Base-by-base conservation (phyloP, 345 rosid species). In the Lagerstroemia speciosa region DNA sequence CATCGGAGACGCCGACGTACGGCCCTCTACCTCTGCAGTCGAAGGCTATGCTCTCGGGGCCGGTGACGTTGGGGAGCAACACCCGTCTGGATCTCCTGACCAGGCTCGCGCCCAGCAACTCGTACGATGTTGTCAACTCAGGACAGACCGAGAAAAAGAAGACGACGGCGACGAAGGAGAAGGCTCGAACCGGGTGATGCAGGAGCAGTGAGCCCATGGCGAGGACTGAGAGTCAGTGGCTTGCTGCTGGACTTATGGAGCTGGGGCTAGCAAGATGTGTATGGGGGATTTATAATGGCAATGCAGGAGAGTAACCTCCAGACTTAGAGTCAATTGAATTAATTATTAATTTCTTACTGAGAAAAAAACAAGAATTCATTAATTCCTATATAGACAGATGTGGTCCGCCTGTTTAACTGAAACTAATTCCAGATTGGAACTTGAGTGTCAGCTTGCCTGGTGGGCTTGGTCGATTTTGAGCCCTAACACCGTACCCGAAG, bases 1-100 rank as follows among this genome's bases (percentile, higher is more conserved):
- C 97, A 30, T 91, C 91, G 2, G 87, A 82, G 65, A 88, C 91
- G 26, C 88, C 82, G 2, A 75, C 86, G 24, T 84, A 91, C 0
- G 95, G 95, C 0, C 91, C 88, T 24, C 65, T 15, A 0, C 82
- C 86, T 2, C 61, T 48, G 71, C 85, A 82, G 38, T 86, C 86
- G n/a, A 84, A 84, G 55, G 81, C 80, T 12, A 82, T 70, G 71
- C 91, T 84, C 68, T 86, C 91, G 1, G 87, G 86, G 1, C 90
- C 86, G 5, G 50, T 26, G 5, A 66, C 85, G 26, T 70, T 38
- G 19, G 67, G 64, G 20, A 85, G 78, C 8, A 61, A 27, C 1
- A 80, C 68, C 20, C 73, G 75, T 9, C 27, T 0, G 63, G 61
- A 82, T 31, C 40, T n/a, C 48, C 52, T 36, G 16, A 45, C 24